These are phyloP conservation scores for Syncephalastrum racemosum DNA, from an alignment of 371 early-diverging fungal genomes.

Conservation along the genomic window DNA sequence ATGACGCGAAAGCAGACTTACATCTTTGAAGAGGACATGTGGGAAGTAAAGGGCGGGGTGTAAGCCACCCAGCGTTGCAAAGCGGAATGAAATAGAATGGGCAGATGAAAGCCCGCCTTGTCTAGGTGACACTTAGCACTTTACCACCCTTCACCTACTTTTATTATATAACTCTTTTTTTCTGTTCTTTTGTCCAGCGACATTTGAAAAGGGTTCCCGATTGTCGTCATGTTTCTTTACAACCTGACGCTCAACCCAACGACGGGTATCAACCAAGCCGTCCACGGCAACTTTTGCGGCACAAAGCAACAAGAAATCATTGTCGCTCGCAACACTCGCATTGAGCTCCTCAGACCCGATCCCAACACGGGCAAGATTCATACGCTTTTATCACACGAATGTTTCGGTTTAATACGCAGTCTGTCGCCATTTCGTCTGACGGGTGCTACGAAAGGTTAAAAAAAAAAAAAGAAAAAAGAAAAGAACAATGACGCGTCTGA, in stretches of 20 bases:
- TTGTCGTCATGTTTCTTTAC: conserved; percentile 81
- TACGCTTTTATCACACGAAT: conserved; percentile 71
- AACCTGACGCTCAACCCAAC: conserved; percentile 87
- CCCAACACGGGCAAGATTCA: conserved; percentile 80
- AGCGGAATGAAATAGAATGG: no score
- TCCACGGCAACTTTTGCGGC: conserved; percentile 93
- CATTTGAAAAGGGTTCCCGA: no score
- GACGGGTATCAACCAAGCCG: conserved; percentile 74
- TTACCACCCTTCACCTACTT: no score
- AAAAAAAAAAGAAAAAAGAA: no score
- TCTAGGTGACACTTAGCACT: no score
- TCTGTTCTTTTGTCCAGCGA: no score
- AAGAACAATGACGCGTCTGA: not conserved
- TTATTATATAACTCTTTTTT: no score
- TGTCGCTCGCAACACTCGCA: conserved; percentile 74
- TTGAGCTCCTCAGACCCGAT: conserved; percentile 86
- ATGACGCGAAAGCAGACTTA: no score
- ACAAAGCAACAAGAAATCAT: conserved; percentile 89
- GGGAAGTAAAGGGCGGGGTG: no score
- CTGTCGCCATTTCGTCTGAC: conserved; percentile 75
- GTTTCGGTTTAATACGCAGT: conserved; percentile 87
- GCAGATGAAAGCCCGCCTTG: no score
- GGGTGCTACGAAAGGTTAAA: conserved; percentile 71
- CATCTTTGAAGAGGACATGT: no score
- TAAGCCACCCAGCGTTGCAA: no score